Evolutionary conservation across 2,329 filamentous ascomycete species (phyloP), one percentile per base, ranked within the genome.

Genomic region (Colletotrichum navitas): DNA sequence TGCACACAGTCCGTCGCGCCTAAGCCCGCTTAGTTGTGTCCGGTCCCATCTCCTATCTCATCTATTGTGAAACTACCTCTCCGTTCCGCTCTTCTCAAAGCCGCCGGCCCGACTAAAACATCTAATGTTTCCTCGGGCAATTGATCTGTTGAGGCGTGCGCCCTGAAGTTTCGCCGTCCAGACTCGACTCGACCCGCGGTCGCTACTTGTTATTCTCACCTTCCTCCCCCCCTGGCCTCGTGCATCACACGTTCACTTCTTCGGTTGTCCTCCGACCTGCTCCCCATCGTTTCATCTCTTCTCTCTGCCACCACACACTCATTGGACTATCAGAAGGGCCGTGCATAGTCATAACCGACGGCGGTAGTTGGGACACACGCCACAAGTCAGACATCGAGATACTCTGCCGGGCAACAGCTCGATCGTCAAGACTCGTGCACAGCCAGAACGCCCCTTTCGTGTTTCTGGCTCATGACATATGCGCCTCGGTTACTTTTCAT

Each of bases 281-380:
- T 63, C 58, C 52, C 34, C 59, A 36, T 68, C 52, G 68, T 71
- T 71, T 68, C 68, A 68, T 68, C 64, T 47, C 58, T 63, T 60
- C 43, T 68, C 49, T 59, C 45, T 49, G 52, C 59, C 45, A 68
- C 43, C n/a, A 45, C n/a, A 45, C 32, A 21, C 64, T 21, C 68
- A 68, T 60, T 63, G 52, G 45, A 34, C 29, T 59, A 34, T 41
- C 45, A 47, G 56, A 39, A 45, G 65, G 65, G 51, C 61, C 65
- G 68, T 63, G 68, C 59, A 39, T 56, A 11, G 7, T 67, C 63
- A 41, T 36, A 52, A 16, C 32, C 43, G 24, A 51, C n/a, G 39
- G 41, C 63, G 26, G 52, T 41, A 52, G 41, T 68, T 26, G 32
- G 41, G 47, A 36, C 34, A 64, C 36, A 36, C 36, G 32, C 6